Conservation (phyloP, 2,329 filamentous ascomycete genomes). For the Cladosporium sphaerospermum region DNA sequence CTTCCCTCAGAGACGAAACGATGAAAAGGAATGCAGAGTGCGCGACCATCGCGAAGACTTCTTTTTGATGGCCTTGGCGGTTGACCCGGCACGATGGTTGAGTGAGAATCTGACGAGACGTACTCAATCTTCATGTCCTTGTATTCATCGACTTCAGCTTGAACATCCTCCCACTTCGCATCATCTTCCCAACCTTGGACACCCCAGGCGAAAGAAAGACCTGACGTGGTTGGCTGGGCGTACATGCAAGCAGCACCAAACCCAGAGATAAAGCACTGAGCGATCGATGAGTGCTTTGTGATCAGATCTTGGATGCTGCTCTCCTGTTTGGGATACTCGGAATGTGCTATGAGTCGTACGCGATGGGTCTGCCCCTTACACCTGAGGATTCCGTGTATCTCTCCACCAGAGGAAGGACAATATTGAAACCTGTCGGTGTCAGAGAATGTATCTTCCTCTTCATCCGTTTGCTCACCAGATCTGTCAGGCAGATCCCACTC, state of each 20-base stretch:
- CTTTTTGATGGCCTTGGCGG: not conserved
- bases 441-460: not conserved
- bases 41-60: not conserved
- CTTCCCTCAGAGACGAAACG: not conserved
- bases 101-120: not conserved
- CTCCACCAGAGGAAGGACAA: not conserved
- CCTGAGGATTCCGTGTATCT: not conserved
- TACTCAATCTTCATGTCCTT: not conserved
- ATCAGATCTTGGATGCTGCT: not conserved
- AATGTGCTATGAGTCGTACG: not conserved
- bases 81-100: not conserved
- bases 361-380: not conserved
- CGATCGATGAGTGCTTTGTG: not conserved
- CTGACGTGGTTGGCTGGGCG: not conserved
- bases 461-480: not conserved
- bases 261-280: not conserved
- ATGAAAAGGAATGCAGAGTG: not conserved
- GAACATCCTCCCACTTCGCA: not conserved
- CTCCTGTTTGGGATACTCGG: not conserved
- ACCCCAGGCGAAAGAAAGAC: not conserved
- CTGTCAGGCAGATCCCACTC: not conserved
- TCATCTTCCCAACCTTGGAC: not conserved
- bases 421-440: not conserved
- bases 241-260: not conserved
- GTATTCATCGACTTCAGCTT: not conserved